Evolutionary conservation across 2,329 filamentous ascomycete species (phyloP), one percentile per base, ranked within the genome.

Genomic region (Ophiostoma novo-ulmi): DNA sequence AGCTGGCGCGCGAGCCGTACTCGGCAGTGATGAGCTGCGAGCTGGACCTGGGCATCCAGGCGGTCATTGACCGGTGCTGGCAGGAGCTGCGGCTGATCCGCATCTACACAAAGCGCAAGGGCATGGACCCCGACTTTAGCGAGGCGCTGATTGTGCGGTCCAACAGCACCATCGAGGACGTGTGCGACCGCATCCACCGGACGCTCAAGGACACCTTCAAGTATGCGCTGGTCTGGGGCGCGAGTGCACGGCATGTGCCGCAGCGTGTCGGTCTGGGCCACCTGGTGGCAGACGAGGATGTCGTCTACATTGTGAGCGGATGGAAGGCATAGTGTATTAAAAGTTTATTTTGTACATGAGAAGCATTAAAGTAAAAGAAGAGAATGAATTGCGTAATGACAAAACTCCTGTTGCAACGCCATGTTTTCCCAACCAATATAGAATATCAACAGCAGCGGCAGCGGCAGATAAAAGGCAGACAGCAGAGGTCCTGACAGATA

Each of bases 1-100:
- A 91, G 78, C 85, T 99, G 31, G 95, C 96, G 5, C 89, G 93
- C 72, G 96, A 99, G 81, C 92, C 93, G 3, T 85, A 98, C 79
- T 98, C 96, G 0, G 93, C 91, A 36, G 94, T 99, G 78, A 99
- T 99, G 95, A 93, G 89, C 77, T 99, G 96, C 80, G 96, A 99
- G 82, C 86, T 97, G 11, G 93, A 98, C 78, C 86, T 99, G 1
- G 95, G 95, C 20, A 91, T 99, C 71, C 87, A 91, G 77, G 95
- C 99, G 77, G 95, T 99, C 26, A 89, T 99, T 13, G 95, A 98
- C 68, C 85, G 94, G 69, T 97, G 94, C 81, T 99, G 95, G 95
- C 88, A 94, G 78, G 95, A 99, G 80, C 83, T 99, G 75, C 87
- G 88, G 72, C 83, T 99, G 74, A 96, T 99, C 75, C 86, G 95